phyloP scores from a whole-genome alignment of 176 grass and related monocot genomes.

The Avena atlantica region DNA sequence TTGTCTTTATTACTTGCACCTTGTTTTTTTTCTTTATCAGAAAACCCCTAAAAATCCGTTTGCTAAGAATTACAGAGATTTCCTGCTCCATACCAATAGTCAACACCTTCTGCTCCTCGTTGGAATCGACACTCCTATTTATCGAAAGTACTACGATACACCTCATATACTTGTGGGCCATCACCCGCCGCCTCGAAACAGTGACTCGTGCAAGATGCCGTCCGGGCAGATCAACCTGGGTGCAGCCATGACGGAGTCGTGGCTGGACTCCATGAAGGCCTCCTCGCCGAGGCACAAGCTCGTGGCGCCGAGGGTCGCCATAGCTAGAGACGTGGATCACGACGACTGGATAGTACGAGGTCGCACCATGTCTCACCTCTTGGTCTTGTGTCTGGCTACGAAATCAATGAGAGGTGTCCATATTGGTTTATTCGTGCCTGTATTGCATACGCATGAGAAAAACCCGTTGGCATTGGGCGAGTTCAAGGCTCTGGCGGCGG shows the following conservation, averaged over 20 bases:
- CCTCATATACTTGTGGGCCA: too few species aligned
- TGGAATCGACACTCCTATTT: too few species aligned
- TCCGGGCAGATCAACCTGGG: conserved; percentile 51
- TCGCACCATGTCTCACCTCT: not conserved
- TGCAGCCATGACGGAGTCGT: conserved; percentile 41
- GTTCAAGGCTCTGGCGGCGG: conserved; percentile 84
- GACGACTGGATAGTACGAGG: conserved; percentile 58
- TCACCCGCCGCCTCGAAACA: conserved; percentile 45
- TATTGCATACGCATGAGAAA: conserved; percentile 31
- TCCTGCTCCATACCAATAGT: too few species aligned
- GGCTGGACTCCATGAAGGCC: conserved; percentile 74
- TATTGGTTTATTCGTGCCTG: not conserved
- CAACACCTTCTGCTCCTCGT: too few species aligned
- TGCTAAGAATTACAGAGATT: too few species aligned
- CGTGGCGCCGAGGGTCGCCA: conserved; percentile 1
- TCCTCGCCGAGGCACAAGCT: conserved; percentile 62
- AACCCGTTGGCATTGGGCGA: conserved; percentile 79
- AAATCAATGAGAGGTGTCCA: not conserved
- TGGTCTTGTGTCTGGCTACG: not conserved
- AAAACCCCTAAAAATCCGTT: too few species aligned
- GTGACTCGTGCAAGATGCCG: conserved; percentile 48
- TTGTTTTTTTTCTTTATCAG: too few species aligned
- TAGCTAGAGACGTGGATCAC: conserved; percentile 37
- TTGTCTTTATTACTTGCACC: too few species aligned
- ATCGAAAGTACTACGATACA: too few species aligned